Evolutionary conservation across 1,139 yeast genomes (phyloP), one percentile per base, ranked within the genome.

Genomic region (Pichia kudriavzevii): DNA sequence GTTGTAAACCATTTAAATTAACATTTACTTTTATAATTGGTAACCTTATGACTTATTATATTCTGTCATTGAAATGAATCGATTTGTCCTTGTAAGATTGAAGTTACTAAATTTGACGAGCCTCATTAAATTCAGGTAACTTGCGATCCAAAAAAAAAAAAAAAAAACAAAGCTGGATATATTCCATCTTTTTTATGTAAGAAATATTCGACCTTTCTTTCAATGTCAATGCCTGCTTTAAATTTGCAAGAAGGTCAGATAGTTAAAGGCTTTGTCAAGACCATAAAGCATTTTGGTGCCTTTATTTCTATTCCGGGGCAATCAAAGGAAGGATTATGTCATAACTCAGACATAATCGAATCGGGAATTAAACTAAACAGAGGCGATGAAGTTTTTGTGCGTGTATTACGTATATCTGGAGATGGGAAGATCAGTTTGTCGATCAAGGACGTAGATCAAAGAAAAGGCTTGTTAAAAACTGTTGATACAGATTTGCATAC

Each of bases 371-470:
- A 78, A 4, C 30, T 44, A 2, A 53, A 59, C 6, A 50, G 63
- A 2, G 69, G 75, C 32, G 88, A 85, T 43, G 60, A 63, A 5
- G 88, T 87, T 5, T 79, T 61, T 51, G 94, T 78, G 3, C 72
- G 72, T 48, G 72, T 87, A 1, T 48, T 61, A 1, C 38, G 43
- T 7, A 32, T 52, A 9, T 45, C 47, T 13, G 27, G 41, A 14
- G 78, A 73, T 28, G 64, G 64, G 4, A 74, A 69, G 42, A 65
- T 84, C 2, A 67, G 79, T 3, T 56, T 88, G 30, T 66, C 82
- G 0, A 76, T 87, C 88, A 72, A 75, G 49, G 74, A 73, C n/a
- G 69, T 84, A 2, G 84, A 85, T 50, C 95, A 84, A 50, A 46
- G 40, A 1, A 72, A 80, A 0, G 95, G 95, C 0, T 52, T 61